Conservation (phyloP, 768 basidiomycete species). For the Tephrocybe rancida region DNA sequence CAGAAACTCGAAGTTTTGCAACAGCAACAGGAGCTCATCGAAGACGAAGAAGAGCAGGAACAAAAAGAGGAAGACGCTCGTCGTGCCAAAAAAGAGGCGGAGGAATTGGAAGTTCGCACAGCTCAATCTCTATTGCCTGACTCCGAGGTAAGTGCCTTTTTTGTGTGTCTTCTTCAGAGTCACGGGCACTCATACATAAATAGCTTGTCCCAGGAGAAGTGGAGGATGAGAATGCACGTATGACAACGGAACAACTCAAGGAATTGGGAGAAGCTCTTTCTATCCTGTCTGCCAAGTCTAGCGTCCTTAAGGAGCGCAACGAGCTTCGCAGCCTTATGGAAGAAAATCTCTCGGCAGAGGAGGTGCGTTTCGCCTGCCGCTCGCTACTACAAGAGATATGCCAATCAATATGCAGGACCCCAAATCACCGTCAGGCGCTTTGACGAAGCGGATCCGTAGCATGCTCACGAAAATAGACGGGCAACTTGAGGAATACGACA, state of each 20-base stretch:
- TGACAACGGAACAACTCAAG: constrained; percentile 95
- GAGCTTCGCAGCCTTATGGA: constrained; percentile 92
- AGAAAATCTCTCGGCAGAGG: constrained; percentile 88
- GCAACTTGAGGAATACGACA: constrained; percentile 92
- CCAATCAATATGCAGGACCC: constrained; percentile 54
- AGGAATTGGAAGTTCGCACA: constrained; percentile 75
- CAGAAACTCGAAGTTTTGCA: constrained; percentile 98
- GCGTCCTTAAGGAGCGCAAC: constrained; percentile 93
- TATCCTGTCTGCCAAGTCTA: constrained; percentile 90
- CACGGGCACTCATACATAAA: neutral
- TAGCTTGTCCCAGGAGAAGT: constrained; percentile 66
- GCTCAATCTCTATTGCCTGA: constrained; percentile 87
- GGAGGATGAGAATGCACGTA: constrained; percentile 79
- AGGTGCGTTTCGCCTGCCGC: constrained; percentile 54
- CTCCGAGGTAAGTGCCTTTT: constrained; percentile 63
- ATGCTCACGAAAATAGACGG: constrained; percentile 96
- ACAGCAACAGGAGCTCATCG: constrained; percentile 98
- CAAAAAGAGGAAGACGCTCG: constrained; percentile 94
- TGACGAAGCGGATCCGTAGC: constrained; percentile 92
- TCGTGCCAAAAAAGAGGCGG: constrained; percentile 78
- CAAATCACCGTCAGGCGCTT: constrained; percentile 78
- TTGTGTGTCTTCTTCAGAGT: neutral
- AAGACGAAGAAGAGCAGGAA: constrained; percentile 98
- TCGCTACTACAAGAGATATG: neutral
- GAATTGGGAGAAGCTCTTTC: constrained; percentile 92